A percentile compares a stretch with the other conserved stretches of the same genome.
Conservation (phyloP, 164 flowering plant species). For the Vitis rotundifolia region DNA sequence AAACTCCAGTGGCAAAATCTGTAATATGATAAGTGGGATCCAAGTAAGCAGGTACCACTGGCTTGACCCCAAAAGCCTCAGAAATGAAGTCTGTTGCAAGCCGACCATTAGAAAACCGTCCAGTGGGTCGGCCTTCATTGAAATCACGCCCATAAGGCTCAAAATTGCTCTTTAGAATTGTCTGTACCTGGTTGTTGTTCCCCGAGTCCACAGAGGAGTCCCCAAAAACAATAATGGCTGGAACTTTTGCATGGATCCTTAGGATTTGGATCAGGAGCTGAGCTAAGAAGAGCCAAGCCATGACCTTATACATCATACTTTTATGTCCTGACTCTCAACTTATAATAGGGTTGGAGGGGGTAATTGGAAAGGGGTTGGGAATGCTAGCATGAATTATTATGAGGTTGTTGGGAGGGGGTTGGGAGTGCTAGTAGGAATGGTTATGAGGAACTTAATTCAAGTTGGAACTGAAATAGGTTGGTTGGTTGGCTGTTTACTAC, state of each 20-base stretch:
- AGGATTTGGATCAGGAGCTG: constrained; percentile 15
- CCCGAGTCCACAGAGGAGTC: constrained; percentile 80
- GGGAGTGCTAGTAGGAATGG: constrained; percentile 11
- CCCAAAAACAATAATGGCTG: constrained; percentile 69
- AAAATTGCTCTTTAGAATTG: constrained; percentile 61
- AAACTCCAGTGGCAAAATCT: constrained; percentile 65
- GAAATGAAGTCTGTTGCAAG: constrained; percentile 61
- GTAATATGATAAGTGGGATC: constrained; percentile 49
- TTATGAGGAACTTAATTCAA: background rate
- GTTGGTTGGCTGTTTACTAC: too few species aligned
- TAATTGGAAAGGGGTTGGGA: background rate
- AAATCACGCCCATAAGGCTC: constrained; percentile 75
- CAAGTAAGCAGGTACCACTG: constrained; percentile 60
- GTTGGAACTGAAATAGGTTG: background rate
- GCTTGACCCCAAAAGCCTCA: constrained; percentile 57
- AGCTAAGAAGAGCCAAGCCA: constrained; percentile 19
- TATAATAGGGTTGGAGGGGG: background rate
- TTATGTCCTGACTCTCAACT: background rate
- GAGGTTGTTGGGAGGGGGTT: background rate
- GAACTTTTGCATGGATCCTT: constrained; percentile 31
- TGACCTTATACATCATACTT: constrained; percentile 21
- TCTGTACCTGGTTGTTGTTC: constrained; percentile 56
- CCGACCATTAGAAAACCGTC: constrained; percentile 69
- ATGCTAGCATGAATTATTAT: constrained; percentile 7
- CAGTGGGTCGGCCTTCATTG: constrained; percentile 46